Conservation (phyloP, 805 yeast genomes). For the Starmerella floricola region DNA sequence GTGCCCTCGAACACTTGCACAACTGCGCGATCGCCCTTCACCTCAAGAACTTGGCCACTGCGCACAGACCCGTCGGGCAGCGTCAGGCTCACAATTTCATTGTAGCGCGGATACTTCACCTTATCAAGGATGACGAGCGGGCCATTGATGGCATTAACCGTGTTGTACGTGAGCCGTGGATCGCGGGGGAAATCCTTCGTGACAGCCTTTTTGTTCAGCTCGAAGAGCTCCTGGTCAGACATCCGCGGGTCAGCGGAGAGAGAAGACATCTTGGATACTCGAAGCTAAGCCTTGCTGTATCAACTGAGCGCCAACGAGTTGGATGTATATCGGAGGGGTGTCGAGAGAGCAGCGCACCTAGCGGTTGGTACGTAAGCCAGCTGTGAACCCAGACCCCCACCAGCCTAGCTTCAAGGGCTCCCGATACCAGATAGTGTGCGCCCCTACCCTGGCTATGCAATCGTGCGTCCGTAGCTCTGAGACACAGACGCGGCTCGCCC, state of each 20-base stretch:
- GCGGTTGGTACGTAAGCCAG: too few relatives aligned
- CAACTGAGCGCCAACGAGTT: too few relatives aligned
- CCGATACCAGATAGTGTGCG: too few relatives aligned
- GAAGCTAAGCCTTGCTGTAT: too few relatives aligned
- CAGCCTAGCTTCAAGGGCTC: too few relatives aligned
- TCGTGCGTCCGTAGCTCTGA: too few relatives aligned
- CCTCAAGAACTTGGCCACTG: slow-evolving; percentile 97
- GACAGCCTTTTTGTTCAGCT: slow-evolving; percentile 82
- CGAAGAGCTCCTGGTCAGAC: slow-evolving; percentile 33
- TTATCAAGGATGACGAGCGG: slow-evolving; percentile 86
- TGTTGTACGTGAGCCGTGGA: slow-evolving; percentile 86
- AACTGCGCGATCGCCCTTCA: slow-evolving; percentile 90
- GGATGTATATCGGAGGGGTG: too few relatives aligned
- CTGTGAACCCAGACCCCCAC: too few relatives aligned
- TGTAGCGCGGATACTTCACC: slow-evolving; percentile 79
- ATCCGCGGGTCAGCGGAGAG: slow-evolving; percentile 22
- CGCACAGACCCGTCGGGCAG: slow-evolving; percentile 89
- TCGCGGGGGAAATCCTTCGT: slow-evolving; percentile 82
- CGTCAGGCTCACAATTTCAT: slow-evolving; percentile 93
- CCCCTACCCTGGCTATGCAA: too few relatives aligned
- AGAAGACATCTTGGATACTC: slow-evolving; percentile 6
- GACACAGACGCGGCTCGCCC: too few relatives aligned
- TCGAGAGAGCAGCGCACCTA: too few relatives aligned
- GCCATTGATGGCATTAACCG: slow-evolving; percentile 97
- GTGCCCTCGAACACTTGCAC: slow-evolving; percentile 99